phyloP scores from a whole-genome alignment of 805 yeast species.

The Nakazawaea populi region DNA sequence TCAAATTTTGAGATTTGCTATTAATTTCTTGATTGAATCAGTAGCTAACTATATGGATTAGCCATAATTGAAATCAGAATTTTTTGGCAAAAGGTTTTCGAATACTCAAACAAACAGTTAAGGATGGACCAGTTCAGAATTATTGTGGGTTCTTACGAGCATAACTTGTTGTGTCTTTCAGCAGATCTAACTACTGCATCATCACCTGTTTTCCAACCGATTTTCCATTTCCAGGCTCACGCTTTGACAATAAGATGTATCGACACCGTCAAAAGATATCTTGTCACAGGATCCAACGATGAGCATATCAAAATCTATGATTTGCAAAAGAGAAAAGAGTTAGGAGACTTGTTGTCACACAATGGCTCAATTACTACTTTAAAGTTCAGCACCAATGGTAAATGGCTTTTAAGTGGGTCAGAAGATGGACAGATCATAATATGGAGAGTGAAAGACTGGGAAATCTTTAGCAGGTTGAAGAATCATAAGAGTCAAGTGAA shows the following conservation, averaged over 20 bases:
- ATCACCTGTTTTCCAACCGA: constrained; percentile 76
- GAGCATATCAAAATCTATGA: constrained; percentile 94
- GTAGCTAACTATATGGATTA: too few species aligned
- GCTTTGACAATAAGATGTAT: constrained; percentile 80
- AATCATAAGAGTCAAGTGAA: constrained; percentile 84
- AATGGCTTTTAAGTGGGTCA: constrained; percentile 87
- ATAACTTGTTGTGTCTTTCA: constrained; percentile 80
- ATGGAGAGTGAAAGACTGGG: constrained; percentile 99
- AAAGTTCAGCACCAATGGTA: constrained; percentile 67
- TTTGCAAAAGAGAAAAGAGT: constrained; percentile 85
- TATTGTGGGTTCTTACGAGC: constrained; percentile 94
- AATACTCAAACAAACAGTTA: too few species aligned
- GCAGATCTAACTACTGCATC: constrained; percentile 43
- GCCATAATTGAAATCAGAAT: too few species aligned
- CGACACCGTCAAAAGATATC: constrained; percentile 75
- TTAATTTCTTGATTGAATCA: too few species aligned
- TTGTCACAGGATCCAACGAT: constrained; percentile 93
- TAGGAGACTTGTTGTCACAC: constrained; percentile 86
- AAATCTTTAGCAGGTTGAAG: constrained; percentile 76
- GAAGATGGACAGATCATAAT: constrained; percentile 86
- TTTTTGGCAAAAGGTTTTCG: too few species aligned
- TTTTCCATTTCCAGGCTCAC: constrained; percentile 95
- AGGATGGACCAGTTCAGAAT: constrained; percentile 53
- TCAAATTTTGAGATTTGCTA: too few species aligned
- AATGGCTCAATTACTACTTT: constrained; percentile 81